Conservation (phyloP, 352 stramenopile species). For the Globisporangium polare region DNA sequence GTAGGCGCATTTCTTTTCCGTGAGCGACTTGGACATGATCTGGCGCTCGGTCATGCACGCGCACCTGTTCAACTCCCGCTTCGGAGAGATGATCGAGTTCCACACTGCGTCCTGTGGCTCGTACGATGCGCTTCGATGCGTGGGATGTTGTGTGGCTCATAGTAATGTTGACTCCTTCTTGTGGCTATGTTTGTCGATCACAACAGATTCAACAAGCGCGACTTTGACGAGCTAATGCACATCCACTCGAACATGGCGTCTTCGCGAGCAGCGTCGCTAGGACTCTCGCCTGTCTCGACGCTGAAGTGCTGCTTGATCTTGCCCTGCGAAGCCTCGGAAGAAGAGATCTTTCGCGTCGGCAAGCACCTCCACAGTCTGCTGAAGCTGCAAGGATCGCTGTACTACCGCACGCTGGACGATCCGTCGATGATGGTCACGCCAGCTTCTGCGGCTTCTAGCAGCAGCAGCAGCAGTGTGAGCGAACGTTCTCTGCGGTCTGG, state of each 20-base stretch:
- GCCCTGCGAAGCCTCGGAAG: constrained; percentile 43
- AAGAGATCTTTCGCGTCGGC: constrained; percentile 73
- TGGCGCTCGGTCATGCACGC: constrained; percentile 61
- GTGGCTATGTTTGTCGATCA: too few species aligned
- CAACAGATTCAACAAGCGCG: constrained; percentile 44
- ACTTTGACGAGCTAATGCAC: constrained; percentile 82
- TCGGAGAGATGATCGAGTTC: constrained; percentile 63
- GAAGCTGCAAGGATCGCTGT: constrained; percentile 60
- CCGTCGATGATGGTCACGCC: background rate
- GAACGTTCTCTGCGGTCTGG: background rate
- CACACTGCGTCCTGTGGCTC: constrained; percentile 43
- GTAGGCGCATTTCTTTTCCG: constrained; percentile 52
- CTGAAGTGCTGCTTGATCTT: constrained; percentile 72
- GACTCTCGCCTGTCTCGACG: constrained; percentile 30
- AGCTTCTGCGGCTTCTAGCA: background rate
- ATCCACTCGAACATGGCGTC: constrained; percentile 45
- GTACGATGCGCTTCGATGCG: constrained; percentile 26
- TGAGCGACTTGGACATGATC: constrained; percentile 54
- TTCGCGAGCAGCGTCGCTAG: constrained; percentile 28
- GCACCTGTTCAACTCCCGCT: constrained; percentile 52
- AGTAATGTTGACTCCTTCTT: too few species aligned
- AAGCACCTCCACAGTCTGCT: constrained; percentile 64
- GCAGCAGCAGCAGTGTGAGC: background rate
- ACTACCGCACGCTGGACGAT: constrained; percentile 45
- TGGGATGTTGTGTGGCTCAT: too few species aligned